Evolutionary conservation across 106 monocot species (phyloP).

Genomic region (Triglochin maritima): DNA sequence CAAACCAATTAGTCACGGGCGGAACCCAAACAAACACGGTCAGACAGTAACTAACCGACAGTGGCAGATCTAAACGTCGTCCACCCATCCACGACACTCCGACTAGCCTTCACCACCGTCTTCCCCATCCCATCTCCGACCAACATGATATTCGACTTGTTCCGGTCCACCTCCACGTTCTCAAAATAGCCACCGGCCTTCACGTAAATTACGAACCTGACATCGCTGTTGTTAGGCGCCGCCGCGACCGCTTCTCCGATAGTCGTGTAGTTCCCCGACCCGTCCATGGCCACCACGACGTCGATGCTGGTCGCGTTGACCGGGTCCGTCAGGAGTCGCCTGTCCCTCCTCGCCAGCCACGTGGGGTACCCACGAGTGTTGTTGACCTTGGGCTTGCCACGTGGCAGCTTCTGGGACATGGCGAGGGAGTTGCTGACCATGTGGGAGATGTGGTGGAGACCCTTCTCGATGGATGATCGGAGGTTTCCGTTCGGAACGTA

Average conservation of each 20-base stretch:
- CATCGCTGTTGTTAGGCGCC: conserved; percentile 36
- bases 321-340: conserved; percentile 32
- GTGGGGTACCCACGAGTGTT: conserved; percentile 27
- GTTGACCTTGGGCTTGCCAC: not conserved
- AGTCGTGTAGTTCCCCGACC: conserved; percentile 63
- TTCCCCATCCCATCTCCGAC: conserved; percentile 81
- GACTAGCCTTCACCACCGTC: conserved; percentile 69
- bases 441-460: conserved; percentile 30
- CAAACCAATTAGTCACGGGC: too few relatives aligned
- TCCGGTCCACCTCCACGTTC: conserved; percentile 66
- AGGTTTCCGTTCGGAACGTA: conserved; percentile 19
- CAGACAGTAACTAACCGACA: conserved; percentile 38
- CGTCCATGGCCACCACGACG: conserved; percentile 71
- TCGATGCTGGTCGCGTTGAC: conserved; percentile 5
- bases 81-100: conserved; percentile 71
- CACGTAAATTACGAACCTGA: conserved; percentile 73
- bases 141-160: conserved; percentile 60
- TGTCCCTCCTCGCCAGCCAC: conserved; percentile 37
- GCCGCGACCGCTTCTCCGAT: conserved; percentile 55
- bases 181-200: conserved; percentile 79
- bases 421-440: conserved; percentile 77
- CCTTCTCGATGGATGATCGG: conserved; percentile 23
- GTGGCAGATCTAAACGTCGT: conserved; percentile 88
- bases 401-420: conserved; percentile 51
- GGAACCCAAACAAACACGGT: too few relatives aligned